Conservation (phyloP, 2,329 filamentous ascomycete genomes). For the Fusarium sp. region DNA sequence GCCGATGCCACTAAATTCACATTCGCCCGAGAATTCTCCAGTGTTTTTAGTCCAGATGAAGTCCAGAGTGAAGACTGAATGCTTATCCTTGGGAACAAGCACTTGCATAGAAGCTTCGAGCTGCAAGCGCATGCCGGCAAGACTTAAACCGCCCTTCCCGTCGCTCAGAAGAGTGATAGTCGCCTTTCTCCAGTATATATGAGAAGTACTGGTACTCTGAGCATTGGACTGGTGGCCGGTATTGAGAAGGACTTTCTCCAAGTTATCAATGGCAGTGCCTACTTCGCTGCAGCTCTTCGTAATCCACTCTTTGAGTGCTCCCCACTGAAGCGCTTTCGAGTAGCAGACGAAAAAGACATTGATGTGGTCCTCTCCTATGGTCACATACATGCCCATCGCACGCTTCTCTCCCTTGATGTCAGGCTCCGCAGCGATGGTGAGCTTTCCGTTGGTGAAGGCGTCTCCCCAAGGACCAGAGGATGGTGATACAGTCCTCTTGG, state of each 20-base stretch:
- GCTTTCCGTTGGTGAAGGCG: not conserved
- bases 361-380: not conserved
- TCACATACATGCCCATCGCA: fast-evolving
- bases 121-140: not conserved
- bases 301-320: fast-evolving
- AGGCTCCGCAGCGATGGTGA: not conserved
- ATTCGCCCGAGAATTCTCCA: fast-evolving
- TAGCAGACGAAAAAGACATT: not conserved
- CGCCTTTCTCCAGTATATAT: not conserved
- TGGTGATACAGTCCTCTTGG: not conserved
- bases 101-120: slow-evolving; percentile 1
- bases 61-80: not conserved
- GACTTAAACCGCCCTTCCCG: fast-evolving
- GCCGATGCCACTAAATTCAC: fast-evolving
- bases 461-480: not conserved
- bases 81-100: not conserved
- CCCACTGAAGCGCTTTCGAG: not conserved
- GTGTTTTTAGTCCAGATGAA: not conserved
- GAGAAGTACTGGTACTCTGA: not conserved
- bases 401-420: not conserved
- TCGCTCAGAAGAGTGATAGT: not conserved
- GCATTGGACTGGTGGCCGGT: fast-evolving
- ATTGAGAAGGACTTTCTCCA: not conserved
- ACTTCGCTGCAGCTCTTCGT: not conserved
- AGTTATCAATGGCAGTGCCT: fast-evolving